Conservation (phyloP, 164 flowering plant species). For the Vitis amurensis region DNA sequence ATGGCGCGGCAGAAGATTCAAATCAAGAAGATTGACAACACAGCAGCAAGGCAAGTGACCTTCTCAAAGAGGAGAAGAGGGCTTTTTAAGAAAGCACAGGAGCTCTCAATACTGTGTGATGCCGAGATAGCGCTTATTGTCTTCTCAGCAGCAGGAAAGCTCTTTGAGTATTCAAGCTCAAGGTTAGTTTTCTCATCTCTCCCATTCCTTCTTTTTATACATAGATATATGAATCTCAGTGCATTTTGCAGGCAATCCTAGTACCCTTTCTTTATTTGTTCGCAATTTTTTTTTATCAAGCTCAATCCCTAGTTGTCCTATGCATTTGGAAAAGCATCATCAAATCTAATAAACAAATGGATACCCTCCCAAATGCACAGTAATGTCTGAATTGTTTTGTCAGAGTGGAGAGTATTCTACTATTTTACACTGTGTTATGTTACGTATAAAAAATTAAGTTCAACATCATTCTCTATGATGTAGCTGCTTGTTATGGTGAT, state of each 20-base stretch:
- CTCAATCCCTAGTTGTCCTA: too few relatives aligned
- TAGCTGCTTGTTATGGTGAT: too few relatives aligned
- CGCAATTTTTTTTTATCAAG: too few relatives aligned
- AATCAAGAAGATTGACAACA: slow-evolving; percentile 30
- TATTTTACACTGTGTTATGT: too few relatives aligned
- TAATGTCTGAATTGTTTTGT: too few relatives aligned
- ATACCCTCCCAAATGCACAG: too few relatives aligned
- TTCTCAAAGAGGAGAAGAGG: slow-evolving; percentile 34
- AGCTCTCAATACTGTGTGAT: slow-evolving; percentile 30
- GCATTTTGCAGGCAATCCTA: not conserved
- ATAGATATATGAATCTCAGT: not conserved
- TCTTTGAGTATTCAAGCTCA: slow-evolving; percentile 16
- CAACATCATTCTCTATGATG: too few relatives aligned
- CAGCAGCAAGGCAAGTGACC: slow-evolving; percentile 27
- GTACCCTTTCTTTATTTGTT: not conserved
- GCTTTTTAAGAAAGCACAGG: slow-evolving; percentile 30
- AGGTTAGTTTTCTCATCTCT: slow-evolving; percentile 1
- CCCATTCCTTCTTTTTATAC: too few relatives aligned
- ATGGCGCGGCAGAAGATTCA: slow-evolving; percentile 28
- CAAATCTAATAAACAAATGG: too few relatives aligned
- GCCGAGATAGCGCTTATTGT: slow-evolving; percentile 29
- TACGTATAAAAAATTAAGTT: too few relatives aligned
- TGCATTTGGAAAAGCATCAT: too few relatives aligned
- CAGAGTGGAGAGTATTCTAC: too few relatives aligned
- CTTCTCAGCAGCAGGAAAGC: slow-evolving; percentile 24